A percentile compares a stretch with the other conserved stretches of the same genome.
Conservation (phyloP, 768 basidiomycete genomes). For the Trametes sanguinea region DNA sequence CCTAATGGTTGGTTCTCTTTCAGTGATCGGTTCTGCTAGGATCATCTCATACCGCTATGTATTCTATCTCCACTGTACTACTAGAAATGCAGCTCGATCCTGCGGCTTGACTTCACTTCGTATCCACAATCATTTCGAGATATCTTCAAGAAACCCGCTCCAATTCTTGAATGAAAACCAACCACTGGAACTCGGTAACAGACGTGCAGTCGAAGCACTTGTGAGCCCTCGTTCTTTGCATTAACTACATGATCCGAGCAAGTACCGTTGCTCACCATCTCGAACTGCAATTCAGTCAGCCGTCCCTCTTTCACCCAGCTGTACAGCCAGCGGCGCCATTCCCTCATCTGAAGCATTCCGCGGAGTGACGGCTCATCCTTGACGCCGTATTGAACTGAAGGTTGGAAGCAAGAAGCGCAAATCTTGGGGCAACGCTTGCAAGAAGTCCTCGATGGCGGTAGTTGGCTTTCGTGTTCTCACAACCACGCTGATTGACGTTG, state of each 20-base stretch:
- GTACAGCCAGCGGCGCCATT: constrained; percentile 15
- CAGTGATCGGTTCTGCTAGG: constrained; percentile 47
- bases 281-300: constrained; percentile 18
- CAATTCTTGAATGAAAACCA: too few species aligned
- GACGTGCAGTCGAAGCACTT: too few species aligned
- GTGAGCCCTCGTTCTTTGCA: neutral
- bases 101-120: too few species aligned
- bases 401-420: constrained; percentile 1
- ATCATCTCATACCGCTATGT: neutral
- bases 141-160: too few species aligned
- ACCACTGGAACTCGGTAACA: too few species aligned
- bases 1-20: too few species aligned
- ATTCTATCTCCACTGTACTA: constrained; percentile 5
- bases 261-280: constrained; percentile 11
- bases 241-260: neutral
- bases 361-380: neutral
- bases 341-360: constrained; percentile 1
- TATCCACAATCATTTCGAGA: too few species aligned
- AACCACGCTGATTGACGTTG: too few species aligned
- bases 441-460: neutral
- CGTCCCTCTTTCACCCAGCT: constrained; percentile 10
- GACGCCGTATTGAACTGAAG: constrained; percentile 3
- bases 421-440: constrained; percentile 7
- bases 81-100: neutral
- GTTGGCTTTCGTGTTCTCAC: neutral